phyloP scores from a whole-genome alignment of 2,329 filamentous ascomycete species.

The Fusarium albidum region DNA sequence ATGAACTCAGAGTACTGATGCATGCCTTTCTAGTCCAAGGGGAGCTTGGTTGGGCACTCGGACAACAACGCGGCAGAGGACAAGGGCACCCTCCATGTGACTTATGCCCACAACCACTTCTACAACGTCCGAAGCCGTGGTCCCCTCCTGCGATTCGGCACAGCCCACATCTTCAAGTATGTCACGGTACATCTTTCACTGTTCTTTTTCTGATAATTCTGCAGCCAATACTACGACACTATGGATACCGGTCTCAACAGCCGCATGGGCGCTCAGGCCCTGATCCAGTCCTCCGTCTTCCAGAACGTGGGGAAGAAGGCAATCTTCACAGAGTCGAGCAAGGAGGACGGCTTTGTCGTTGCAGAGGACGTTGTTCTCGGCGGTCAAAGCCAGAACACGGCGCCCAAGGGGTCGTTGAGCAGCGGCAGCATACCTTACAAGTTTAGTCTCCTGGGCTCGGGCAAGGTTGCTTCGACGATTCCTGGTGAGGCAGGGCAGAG shows the following conservation, averaged over 20 bases:
- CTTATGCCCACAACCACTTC: slow-evolving; percentile 69
- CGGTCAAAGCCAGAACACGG: slow-evolving; percentile 26
- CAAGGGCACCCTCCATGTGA: slow-evolving; percentile 64
- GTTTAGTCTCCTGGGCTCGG: slow-evolving; percentile 26
- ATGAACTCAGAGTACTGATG: background rate
- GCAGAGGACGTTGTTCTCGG: slow-evolving; percentile 26
- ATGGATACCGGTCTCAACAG: slow-evolving; percentile 39
- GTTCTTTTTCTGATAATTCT: rapidly evolving
- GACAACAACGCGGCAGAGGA: slow-evolving; percentile 67
- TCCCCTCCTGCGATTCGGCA: slow-evolving; percentile 69
- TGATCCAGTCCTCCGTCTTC: slow-evolving; percentile 36
- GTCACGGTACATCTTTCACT: rapidly evolving
- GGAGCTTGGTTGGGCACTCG: slow-evolving; percentile 67
- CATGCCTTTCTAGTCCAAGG: slow-evolving; percentile 51
- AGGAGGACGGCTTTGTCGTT: slow-evolving; percentile 22
- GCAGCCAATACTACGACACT: slow-evolving; percentile 35
- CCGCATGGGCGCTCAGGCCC: slow-evolving; percentile 35
- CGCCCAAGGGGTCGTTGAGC: slow-evolving; percentile 14
- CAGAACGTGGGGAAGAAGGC: slow-evolving; percentile 37
- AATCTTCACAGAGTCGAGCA: slow-evolving; percentile 35
- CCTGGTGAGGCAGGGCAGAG: slow-evolving; percentile 28
- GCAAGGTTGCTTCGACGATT: slow-evolving; percentile 20
- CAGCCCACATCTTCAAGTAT: slow-evolving; percentile 56
- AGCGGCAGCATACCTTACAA: slow-evolving; percentile 19
- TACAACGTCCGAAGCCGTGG: slow-evolving; percentile 66